These are phyloP conservation scores for Xylariaceae sp. DNA, from an alignment of 2,329 filamentous ascomycete genomes.

Conservation along the genomic window DNA sequence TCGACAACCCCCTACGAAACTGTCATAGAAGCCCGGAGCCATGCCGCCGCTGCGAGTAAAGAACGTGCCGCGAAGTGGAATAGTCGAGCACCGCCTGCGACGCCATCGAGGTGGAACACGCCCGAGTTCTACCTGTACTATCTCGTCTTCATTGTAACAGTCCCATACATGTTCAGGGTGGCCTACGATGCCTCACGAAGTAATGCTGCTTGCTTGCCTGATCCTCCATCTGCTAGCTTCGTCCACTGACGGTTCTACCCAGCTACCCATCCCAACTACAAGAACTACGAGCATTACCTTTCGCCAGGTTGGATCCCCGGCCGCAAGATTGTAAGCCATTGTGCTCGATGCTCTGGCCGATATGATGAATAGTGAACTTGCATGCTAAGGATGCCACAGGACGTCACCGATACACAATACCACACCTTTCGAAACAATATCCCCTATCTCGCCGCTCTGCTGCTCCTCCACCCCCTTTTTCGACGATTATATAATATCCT, in stretches of 20 bases:
- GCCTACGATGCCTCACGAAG: conserved; percentile 80
- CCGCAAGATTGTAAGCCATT: conserved; percentile 68
- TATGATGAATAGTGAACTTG: background rate
- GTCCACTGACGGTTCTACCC: conserved; percentile 17
- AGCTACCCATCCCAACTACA: conserved; percentile 80
- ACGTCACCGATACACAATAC: conserved; percentile 89
- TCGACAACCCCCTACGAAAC: conserved; percentile 63
- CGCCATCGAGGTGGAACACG: conserved; percentile 76
- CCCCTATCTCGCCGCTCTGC: conserved; percentile 69
- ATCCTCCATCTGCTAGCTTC: background rate
- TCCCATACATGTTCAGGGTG: conserved; percentile 90
- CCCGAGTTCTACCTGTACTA: conserved; percentile 83
- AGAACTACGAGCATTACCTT: conserved; percentile 66
- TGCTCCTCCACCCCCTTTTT: conserved; percentile 74
- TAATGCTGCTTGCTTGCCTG: conserved; percentile 37
- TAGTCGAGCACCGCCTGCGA: conserved; percentile 35
- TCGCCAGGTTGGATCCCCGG: conserved; percentile 87
- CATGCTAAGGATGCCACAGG: conserved; percentile 44
- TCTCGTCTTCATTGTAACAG: conserved; percentile 56
- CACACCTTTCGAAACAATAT: conserved; percentile 79
- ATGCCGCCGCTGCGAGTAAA: conserved; percentile 39
- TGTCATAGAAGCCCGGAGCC: conserved; percentile 48
- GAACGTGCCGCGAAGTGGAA: conserved; percentile 42
- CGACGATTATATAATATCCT: conserved; percentile 65
- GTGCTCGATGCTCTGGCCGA: background rate